phyloP scores from a whole-genome alignment of 805 yeast genomes.

The Millerago galiae region DNA sequence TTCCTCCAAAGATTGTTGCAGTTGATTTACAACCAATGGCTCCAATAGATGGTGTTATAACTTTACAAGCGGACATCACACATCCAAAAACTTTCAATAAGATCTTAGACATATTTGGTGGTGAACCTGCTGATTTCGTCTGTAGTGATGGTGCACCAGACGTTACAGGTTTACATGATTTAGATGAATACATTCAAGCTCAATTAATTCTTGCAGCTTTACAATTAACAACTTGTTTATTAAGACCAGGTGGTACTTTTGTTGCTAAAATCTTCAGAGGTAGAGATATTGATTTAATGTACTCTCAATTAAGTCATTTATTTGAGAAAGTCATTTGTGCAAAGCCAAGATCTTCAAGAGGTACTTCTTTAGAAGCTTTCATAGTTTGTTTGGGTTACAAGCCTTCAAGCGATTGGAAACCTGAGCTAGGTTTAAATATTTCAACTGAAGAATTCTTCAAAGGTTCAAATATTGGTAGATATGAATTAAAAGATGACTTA shows the following conservation, averaged over 20 bases:
- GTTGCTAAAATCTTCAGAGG: constrained; percentile 97
- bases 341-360: constrained; percentile 92
- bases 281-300: constrained; percentile 87
- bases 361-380: constrained; percentile 90
- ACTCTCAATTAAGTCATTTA: constrained; percentile 82
- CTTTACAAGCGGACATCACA: constrained; percentile 94
- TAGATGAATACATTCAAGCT: constrained; percentile 96
- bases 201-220: constrained; percentile 88
- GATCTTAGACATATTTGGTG: constrained; percentile 78
- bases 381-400: constrained; percentile 85
- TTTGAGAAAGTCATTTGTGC: constrained; percentile 91
- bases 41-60: constrained; percentile 85
- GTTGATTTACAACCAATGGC: constrained; percentile 98
- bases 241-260: constrained; percentile 86
- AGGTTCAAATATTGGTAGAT: constrained; percentile 50
- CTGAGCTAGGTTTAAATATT: constrained; percentile 45
- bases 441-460: constrained; percentile 83
- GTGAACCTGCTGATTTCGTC: constrained; percentile 90
- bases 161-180: constrained; percentile 93
- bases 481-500: constrained; percentile 40
- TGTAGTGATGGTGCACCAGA: constrained; percentile 99
- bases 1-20: constrained; percentile 71
- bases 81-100: constrained; percentile 81
- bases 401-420: constrained; percentile 82
- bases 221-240: constrained; percentile 82